Percentiles rank a stretch among this genome's conserved stretches.
These are phyloP conservation scores for Populus euphratica DNA, from an alignment of 345 rosid species.

Conservation along the genomic window DNA sequence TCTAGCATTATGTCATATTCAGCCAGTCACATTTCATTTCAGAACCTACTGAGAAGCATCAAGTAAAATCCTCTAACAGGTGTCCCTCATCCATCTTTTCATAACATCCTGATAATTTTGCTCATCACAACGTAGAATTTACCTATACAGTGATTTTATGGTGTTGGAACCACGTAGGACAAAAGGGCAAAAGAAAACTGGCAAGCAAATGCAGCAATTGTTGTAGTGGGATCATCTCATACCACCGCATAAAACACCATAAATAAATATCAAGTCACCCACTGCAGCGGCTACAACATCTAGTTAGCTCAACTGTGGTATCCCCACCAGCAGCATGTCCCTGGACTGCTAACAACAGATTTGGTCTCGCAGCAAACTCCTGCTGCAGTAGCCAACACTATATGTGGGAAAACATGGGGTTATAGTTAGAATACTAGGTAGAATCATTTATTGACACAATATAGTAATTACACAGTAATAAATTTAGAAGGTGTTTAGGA, in stretches of 20 bases:
- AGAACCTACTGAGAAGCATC: no score
- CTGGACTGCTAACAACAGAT: constrained; percentile 37
- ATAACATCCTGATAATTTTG: no score
- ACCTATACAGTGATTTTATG: no score
- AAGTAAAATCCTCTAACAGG: no score
- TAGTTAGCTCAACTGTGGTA: constrained; percentile 89
- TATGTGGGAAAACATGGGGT: constrained; percentile 19
- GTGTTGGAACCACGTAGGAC: not conserved
- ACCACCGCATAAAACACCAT: constrained; percentile 99
- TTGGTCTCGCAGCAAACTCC: constrained; percentile 99
- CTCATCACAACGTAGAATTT: no score
- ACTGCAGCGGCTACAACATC: constrained; percentile 98
- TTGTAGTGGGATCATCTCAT: constrained; percentile 29
- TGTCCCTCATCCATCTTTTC: no score
- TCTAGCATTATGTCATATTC: no score
- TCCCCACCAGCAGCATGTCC: constrained; percentile 97
- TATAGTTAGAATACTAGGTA: no score
- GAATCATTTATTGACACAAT: no score
- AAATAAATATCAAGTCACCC: constrained; percentile 86
- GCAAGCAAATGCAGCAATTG: not conserved
- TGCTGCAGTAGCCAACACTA: constrained; percentile 98
- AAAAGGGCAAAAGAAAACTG: not conserved
- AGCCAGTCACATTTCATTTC: no score
- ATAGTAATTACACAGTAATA: no score
- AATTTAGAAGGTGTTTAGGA: no score